Conservation (phyloP, 2,329 filamentous ascomycete genomes). For the Diaporthe eres region DNA sequence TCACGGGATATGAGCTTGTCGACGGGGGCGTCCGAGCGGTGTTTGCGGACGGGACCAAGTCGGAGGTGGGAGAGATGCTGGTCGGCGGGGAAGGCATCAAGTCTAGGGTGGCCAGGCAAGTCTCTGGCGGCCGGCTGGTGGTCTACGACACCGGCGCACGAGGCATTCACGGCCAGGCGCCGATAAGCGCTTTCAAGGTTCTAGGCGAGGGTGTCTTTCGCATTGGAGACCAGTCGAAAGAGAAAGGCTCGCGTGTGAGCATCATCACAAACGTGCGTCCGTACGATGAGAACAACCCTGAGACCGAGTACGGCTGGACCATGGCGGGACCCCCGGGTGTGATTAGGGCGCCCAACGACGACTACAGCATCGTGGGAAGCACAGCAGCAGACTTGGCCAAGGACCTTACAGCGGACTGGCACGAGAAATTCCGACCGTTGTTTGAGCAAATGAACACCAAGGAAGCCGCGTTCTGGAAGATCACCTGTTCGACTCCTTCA, state of each 20-base stretch:
- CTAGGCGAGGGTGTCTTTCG: slow-evolving; percentile 75
- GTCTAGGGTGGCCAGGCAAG: slow-evolving; percentile 71
- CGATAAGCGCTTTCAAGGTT: slow-evolving; percentile 71
- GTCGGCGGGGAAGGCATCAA: slow-evolving; percentile 75
- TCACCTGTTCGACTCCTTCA: slow-evolving; percentile 72
- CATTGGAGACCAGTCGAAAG: slow-evolving; percentile 62
- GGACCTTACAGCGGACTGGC: slow-evolving; percentile 67
- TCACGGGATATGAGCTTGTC: slow-evolving; percentile 71
- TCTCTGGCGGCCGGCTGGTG: slow-evolving; percentile 70
- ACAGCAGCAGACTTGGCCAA: slow-evolving; percentile 71
- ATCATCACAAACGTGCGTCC: slow-evolving; percentile 76
- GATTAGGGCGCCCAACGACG: slow-evolving; percentile 70
- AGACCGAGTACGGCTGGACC: slow-evolving; percentile 74
- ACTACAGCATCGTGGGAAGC: slow-evolving; percentile 70
- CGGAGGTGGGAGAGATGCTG: slow-evolving; percentile 70
- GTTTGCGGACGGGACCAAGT: slow-evolving; percentile 73
- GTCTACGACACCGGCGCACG: slow-evolving; percentile 74
- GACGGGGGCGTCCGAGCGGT: slow-evolving; percentile 66
- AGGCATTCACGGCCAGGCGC: slow-evolving; percentile 76
- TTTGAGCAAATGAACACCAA: slow-evolving; percentile 70
- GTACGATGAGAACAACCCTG: slow-evolving; percentile 70
- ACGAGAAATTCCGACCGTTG: slow-evolving; percentile 67
- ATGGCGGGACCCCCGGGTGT: slow-evolving; percentile 71
- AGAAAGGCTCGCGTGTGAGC: slow-evolving; percentile 60
- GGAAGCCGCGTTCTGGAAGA: slow-evolving; percentile 77